These are phyloP conservation scores for Scheffersomyces insectosa DNA, from an alignment of 1,139 yeast genomes.

Conservation along the genomic window DNA sequence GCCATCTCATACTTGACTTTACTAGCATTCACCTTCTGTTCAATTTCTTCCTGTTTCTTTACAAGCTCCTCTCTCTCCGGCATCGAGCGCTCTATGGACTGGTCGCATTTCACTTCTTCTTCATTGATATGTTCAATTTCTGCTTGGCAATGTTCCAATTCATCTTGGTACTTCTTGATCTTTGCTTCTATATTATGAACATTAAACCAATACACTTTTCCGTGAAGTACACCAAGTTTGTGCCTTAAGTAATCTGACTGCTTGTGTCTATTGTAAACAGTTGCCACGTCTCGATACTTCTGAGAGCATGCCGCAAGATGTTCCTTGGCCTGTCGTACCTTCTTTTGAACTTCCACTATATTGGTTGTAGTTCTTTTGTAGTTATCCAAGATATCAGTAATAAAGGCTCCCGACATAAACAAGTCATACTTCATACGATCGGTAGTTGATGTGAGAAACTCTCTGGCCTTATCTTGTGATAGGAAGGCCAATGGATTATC, in stretches of 20 bases:
- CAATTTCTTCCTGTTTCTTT: conserved; percentile 17
- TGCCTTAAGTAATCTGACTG: conserved; percentile 44
- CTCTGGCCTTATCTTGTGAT: conserved; percentile 92
- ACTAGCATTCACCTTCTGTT: conserved; percentile 8
- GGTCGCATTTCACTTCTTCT: conserved; percentile 10
- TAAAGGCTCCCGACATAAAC: conserved; percentile 78
- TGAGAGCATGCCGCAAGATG: conserved; percentile 21
- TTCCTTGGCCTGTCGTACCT: conserved; percentile 29
- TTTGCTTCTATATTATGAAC: conserved; percentile 39
- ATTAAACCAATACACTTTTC: conserved; percentile 67
- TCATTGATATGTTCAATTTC: conserved; percentile 20
- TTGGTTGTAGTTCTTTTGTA: conserved; percentile 43
- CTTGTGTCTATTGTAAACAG: conserved; percentile 39
- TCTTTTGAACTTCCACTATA: conserved; percentile 39
- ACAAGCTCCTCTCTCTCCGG: conserved; percentile 17
- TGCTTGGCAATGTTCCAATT: conserved; percentile 9
- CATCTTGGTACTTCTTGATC: conserved; percentile 18
- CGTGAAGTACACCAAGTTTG: conserved; percentile 49
- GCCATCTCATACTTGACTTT: conserved; percentile 8
- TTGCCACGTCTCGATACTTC: conserved; percentile 38
- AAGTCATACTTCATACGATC: conserved; percentile 69
- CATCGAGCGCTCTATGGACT: conserved; percentile 8
- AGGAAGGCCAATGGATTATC: conserved; percentile 92
- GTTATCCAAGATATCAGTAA: conserved; percentile 60
- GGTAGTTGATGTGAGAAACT: conserved; percentile 76